Evolutionary conservation across 352 stramenopile species (phyloP).

Genomic region (Globisporangium rhizosaccharum): DNA sequence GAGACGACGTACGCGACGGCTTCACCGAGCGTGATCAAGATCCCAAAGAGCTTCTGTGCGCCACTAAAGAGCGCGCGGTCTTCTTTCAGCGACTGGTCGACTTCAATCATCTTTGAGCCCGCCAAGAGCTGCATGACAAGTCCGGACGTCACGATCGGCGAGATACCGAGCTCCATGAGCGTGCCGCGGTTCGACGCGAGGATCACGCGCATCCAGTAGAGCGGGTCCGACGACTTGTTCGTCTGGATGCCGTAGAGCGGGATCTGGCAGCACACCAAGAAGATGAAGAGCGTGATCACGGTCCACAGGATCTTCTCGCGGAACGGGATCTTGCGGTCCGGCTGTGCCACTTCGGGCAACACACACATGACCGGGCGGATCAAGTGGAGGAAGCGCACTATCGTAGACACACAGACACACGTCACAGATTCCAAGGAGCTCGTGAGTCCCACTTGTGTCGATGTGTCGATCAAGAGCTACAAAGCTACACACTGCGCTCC

Average conservation of each 20-base stretch:
- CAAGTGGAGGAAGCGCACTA: conserved; percentile 98
- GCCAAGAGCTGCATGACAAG: conserved; percentile 99
- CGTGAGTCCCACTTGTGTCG: no score
- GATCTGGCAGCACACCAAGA: conserved; percentile 99
- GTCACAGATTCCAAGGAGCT: no score
- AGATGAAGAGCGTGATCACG: conserved; percentile 99
- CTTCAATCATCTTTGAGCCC: conserved; percentile 98
- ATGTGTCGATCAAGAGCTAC: not conserved
- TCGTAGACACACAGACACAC: no score
- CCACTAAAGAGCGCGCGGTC: conserved; percentile 96
- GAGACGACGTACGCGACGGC: conserved; percentile 98
- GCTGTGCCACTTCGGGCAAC: conserved; percentile 95
- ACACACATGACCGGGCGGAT: conserved; percentile 98
- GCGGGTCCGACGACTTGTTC: conserved; percentile 97
- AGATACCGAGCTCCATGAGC: conserved; percentile 98
- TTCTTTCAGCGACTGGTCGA: conserved; percentile 98
- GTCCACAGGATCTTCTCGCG: conserved; percentile 99
- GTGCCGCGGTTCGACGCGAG: conserved; percentile 98
- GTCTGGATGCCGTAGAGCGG: conserved; percentile 99
- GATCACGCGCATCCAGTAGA: conserved; percentile 99
- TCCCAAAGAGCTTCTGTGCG: conserved; percentile 99
- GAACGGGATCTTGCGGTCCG: conserved; percentile 97
- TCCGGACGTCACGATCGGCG: conserved; percentile 97
- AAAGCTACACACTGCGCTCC: not conserved
- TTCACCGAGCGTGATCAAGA: conserved; percentile 98